These are phyloP conservation scores for Fusarium sp. DNA, from an alignment of 2,329 filamentous ascomycete species.

Conservation along the genomic window DNA sequence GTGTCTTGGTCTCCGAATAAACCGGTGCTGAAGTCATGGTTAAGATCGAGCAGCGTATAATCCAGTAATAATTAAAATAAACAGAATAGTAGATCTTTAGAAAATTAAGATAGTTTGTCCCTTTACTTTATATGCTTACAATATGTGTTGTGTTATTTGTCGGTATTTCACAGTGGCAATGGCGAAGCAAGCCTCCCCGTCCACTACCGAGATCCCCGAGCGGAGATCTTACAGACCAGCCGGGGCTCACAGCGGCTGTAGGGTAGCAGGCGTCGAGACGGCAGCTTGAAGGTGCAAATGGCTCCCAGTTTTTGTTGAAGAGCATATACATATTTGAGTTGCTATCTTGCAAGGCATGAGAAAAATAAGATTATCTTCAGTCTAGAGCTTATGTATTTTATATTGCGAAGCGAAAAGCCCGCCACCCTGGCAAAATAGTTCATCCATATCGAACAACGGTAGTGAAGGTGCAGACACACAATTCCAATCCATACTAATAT, in stretches of 20 bases:
- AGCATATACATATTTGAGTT: neutral
- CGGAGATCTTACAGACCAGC: neutral
- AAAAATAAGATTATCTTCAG: accelerated
- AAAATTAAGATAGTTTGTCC: accelerated
- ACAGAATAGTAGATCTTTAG: neutral
- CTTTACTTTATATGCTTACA: neutral
- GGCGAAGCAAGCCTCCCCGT: neutral
- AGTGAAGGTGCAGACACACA: too few relatives aligned
- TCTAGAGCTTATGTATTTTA: too few relatives aligned
- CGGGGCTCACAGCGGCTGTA: neutral
- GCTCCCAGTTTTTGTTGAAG: neutral
- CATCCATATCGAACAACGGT: too few relatives aligned
- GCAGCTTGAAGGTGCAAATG: too few relatives aligned
- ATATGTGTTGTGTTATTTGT: neutral
- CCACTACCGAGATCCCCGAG: neutral
- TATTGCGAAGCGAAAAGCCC: neutral
- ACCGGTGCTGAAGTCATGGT: neutral
- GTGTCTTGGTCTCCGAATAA: neutral
- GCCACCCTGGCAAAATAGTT: too few relatives aligned
- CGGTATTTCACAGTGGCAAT: neutral
- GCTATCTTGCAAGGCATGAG: neutral
- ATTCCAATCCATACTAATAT: too few relatives aligned
- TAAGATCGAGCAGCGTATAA: neutral
- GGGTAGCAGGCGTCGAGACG: neutral
- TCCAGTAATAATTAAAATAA: neutral